A percentile compares a stretch with the other conserved stretches of the same genome.
phyloP scores from a whole-genome alignment of 805 yeast species.

The Schizosaccharomyces octosporus region DNA sequence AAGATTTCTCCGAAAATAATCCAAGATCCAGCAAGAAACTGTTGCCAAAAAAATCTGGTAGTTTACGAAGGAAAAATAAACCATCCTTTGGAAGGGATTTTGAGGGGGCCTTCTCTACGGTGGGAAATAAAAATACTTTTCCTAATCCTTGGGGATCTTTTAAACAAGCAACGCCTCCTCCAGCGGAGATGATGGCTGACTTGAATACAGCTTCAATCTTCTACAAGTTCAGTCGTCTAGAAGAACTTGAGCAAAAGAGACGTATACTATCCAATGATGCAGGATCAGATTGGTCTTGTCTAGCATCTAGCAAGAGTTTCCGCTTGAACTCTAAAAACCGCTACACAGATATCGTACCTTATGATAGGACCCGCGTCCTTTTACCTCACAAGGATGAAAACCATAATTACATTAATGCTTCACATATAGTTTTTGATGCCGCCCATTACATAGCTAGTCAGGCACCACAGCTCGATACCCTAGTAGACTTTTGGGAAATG shows the following conservation, averaged over 20 bases:
- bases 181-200: neutral
- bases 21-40: no score
- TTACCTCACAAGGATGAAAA: constrained; percentile 12
- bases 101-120: neutral
- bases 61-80: neutral
- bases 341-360: constrained; percentile 72
- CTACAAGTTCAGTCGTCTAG: neutral
- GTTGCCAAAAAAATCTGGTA: neutral
- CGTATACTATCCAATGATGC: neutral
- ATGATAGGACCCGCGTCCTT: constrained; percentile 61
- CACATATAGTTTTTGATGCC: constrained; percentile 25
- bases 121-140: neutral
- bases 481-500: constrained; percentile 68
- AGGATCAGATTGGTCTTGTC: neutral
- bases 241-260: neutral
- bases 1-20: no score
- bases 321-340: constrained; percentile 29
- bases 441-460: constrained; percentile 66
- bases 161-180: neutral
- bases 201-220: neutral
- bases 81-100: neutral
- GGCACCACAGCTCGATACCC: constrained; percentile 63
- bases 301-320: neutral
- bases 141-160: neutral
- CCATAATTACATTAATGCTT: constrained; percentile 66